Evolutionary conservation across 768 basidiomycete genomes (phyloP), one percentile per base, ranked within the genome.

Genomic region (Leccinum sublutescens): DNA sequence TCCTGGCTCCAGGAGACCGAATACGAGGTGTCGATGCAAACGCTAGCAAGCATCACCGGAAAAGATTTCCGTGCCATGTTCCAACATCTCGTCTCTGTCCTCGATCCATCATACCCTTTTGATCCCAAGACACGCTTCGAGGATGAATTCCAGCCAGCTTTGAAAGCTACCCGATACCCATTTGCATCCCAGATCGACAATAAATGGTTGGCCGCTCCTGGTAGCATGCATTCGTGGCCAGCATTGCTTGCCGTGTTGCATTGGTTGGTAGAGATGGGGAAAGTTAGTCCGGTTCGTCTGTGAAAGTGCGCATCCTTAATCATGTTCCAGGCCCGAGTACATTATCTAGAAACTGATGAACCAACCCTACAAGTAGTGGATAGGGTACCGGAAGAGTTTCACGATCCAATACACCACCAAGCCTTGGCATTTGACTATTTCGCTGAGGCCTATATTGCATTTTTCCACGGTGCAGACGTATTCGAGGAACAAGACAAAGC

Each of bases 181-280:
- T 91, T 86, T 59, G 80, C 85, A 4, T 81, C 87, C 53, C 81
- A 84, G 58, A 82, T 98, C 17, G 91, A 93, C 64, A 86, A 87
- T 54, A 95, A 91, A 63, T 93, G 91, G 82, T 74, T 98, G 5
- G 88, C 88, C 8, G 88, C 95, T 2, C 91, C 94, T 0, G 95
- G 92, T 0, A 89, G 87, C 55, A 88, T 90, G 78, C 90, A 93
- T 74, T 87, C 89, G n/a, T 98, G 96, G 97, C 92, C 93, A 0
- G 79, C 85, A 21, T 74, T 97, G 25, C 78, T 98, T 15, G 96
- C 91, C 21, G 89, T 91, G 67, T 71, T 98, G 34, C 90, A 95
- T 73, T 99, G 97, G 97, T 76, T 99, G 14, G 91, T 91, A 8
- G 88, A 92, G 65, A 72, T 92, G 63, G 88, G 89, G 66, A 89